A percentile compares a stretch with the other conserved stretches of the same genome.
phyloP scores from a whole-genome alignment of 176 grass and related monocot genomes.

The Hordeum marinum region DNA sequence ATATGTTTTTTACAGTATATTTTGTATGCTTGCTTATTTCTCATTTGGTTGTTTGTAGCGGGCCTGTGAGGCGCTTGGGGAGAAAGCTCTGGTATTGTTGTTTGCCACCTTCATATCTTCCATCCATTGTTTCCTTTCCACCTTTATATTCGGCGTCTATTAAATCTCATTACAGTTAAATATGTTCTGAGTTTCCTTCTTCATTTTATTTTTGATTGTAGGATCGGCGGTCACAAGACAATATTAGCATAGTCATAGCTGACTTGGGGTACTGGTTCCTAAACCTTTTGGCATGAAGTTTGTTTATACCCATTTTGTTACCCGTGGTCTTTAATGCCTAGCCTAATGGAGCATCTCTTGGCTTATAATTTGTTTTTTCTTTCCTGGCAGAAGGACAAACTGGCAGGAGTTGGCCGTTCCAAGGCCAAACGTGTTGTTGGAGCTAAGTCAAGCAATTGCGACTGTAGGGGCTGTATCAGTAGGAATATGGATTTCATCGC shows the following conservation, averaged over 20 bases:
- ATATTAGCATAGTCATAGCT: slow-evolving; percentile 90
- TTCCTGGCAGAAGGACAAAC: slow-evolving; percentile 69
- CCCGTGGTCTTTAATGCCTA: background rate
- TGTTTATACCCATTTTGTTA: slow-evolving; percentile 1
- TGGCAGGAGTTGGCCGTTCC: slow-evolving; percentile 75
- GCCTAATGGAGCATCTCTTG: background rate
- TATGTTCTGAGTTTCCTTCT: background rate
- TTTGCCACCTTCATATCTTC: slow-evolving; percentile 25
- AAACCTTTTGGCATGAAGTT: slow-evolving; percentile 17
- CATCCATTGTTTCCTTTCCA: background rate
- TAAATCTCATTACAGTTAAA: background rate
- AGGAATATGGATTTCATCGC: slow-evolving; percentile 82
- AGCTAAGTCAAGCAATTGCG: slow-evolving; percentile 86
- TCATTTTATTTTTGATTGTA: slow-evolving; percentile 34
- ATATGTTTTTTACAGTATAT: background rate
- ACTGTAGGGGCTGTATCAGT: slow-evolving; percentile 67
- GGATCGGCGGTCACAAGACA: slow-evolving; percentile 80
- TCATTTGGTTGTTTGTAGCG: slow-evolving; percentile 40
- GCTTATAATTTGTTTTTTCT: background rate
- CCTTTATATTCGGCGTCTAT: background rate
- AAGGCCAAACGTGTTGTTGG: slow-evolving; percentile 61
- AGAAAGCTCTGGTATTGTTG: slow-evolving; percentile 62
- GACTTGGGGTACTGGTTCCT: slow-evolving; percentile 71
- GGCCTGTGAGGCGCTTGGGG: slow-evolving; percentile 76
- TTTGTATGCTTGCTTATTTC: slow-evolving; percentile 18